Conservation (phyloP, 2,329 filamentous ascomycete species). For the Dissoconium aciculare region DNA sequence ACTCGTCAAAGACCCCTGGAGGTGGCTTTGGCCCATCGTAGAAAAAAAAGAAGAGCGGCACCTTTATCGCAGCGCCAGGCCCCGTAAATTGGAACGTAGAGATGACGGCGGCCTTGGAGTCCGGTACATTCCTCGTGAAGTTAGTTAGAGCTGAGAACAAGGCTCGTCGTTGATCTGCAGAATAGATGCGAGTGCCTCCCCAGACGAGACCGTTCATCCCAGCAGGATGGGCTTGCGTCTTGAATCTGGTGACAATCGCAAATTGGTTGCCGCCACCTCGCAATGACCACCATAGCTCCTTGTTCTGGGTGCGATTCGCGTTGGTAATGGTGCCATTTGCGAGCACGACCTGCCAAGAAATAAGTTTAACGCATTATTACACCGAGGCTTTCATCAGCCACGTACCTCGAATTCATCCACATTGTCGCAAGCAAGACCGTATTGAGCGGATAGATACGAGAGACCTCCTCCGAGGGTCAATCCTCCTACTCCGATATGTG, state of each 20-base stretch:
- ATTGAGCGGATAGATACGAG: conserved; percentile 11
- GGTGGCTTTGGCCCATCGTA: conserved; percentile 10
- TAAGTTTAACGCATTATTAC: too few species aligned
- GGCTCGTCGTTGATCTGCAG: conserved; percentile 6
- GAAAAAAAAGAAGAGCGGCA: conserved; percentile 12
- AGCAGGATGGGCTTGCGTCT: conserved; percentile 11
- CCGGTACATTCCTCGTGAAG: conserved; percentile 9
- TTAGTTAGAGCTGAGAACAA: conserved; percentile 9
- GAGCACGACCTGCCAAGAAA: conserved; percentile 43
- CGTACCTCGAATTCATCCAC: background rate
- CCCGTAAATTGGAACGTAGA: conserved; percentile 10
- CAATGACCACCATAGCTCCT: conserved; percentile 38
- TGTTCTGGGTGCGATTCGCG: conserved; percentile 29
- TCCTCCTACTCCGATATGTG: conserved; percentile 9
- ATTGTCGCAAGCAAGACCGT: conserved; percentile 3
- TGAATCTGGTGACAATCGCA: conserved; percentile 13
- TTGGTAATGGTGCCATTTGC: conserved; percentile 35
- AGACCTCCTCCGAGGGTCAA: conserved; percentile 11
- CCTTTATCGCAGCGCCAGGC: conserved; percentile 8
- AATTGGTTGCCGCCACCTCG: conserved; percentile 39
- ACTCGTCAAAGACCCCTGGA: conserved; percentile 9
- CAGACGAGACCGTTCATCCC: conserved; percentile 11
- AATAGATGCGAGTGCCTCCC: conserved; percentile 11
- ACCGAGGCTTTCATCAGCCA: too few species aligned
- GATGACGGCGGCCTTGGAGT: conserved; percentile 11